Evolutionary conservation across 495 filamentous ascomycete species (phyloP).

Genomic region (Aspergillus bridgeri): DNA sequence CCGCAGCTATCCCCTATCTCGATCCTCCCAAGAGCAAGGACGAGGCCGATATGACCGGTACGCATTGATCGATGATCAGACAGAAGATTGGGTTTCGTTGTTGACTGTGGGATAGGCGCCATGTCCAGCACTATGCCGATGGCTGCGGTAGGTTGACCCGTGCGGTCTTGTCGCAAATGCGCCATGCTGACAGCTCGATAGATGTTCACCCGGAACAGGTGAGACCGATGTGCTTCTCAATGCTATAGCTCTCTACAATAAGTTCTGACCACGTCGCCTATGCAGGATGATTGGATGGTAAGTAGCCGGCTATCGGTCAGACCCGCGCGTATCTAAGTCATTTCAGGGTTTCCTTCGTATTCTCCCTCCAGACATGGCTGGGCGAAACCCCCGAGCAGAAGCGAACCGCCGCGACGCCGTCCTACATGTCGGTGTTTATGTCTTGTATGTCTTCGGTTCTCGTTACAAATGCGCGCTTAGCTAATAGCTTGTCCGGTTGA

Average conservation of each 20-base stretch:
- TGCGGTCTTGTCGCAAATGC: not conserved
- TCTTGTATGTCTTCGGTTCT: slow-evolving; percentile 55
- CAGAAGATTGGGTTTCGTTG: too few species aligned
- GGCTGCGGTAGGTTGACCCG: slow-evolving; percentile 63
- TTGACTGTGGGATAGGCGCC: slow-evolving; percentile 51
- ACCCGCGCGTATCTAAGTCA: slow-evolving; percentile 3
- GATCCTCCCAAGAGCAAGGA: slow-evolving; percentile 54
- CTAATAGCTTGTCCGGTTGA: slow-evolving; percentile 17
- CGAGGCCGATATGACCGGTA: slow-evolving; percentile 54
- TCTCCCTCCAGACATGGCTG: slow-evolving; percentile 82
- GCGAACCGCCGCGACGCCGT: slow-evolving; percentile 65
- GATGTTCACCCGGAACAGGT: slow-evolving; percentile 91
- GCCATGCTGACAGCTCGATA: slow-evolving; percentile 29
- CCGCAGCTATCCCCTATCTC: slow-evolving; percentile 59
- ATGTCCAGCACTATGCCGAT: slow-evolving; percentile 84
- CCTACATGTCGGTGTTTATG: slow-evolving; percentile 83
- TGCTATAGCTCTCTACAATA: not conserved
- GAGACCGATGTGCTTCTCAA: slow-evolving; percentile 28
- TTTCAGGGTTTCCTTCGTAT: slow-evolving; percentile 73
- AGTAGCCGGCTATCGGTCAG: slow-evolving; percentile 13
- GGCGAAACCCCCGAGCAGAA: slow-evolving; percentile 75
- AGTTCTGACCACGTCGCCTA: slow-evolving; percentile 2
- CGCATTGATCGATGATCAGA: slow-evolving; percentile 6
- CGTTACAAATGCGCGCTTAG: not conserved
- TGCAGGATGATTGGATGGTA: slow-evolving; percentile 76